These are phyloP conservation scores for Dictyostelium firmibasis DNA, from an alignment of 78 protist genomes.

Conservation along the genomic window DNA sequence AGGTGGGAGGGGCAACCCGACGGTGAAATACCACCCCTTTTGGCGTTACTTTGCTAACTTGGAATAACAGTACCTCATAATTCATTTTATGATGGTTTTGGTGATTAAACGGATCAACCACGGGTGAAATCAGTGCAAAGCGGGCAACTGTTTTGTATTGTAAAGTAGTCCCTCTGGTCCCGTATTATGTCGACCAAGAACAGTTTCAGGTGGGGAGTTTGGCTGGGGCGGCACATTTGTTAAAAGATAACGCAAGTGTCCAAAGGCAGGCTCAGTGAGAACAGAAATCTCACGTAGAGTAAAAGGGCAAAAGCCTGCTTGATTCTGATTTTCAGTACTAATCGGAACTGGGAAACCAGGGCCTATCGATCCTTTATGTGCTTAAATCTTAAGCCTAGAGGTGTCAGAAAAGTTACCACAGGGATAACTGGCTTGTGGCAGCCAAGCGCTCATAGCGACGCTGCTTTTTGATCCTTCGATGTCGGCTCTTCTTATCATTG, in stretches of 20 bases:
- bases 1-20: slow-evolving; percentile 87
- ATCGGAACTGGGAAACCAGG: slow-evolving; percentile 95
- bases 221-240: slow-evolving; percentile 97
- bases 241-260: slow-evolving; percentile 93
- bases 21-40: slow-evolving; percentile 90
- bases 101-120: background rate
- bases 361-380: slow-evolving; percentile 95
- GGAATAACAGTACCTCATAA: slow-evolving; percentile 2
- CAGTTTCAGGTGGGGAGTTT: slow-evolving; percentile 94
- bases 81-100: background rate
- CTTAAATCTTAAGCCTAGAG: slow-evolving; percentile 91
- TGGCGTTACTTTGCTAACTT: slow-evolving; percentile 44
- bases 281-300: slow-evolving; percentile 93
- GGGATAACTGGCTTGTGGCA: slow-evolving; percentile 99
- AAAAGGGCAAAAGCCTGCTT: slow-evolving; percentile 92
- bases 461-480: slow-evolving; percentile 97
- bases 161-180: background rate
- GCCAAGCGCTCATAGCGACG: slow-evolving; percentile 98
- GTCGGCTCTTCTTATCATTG: slow-evolving; percentile 97
- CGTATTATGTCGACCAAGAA: slow-evolving; percentile 33
- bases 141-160: background rate
- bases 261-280: slow-evolving; percentile 92
- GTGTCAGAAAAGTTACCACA: slow-evolving; percentile 98
- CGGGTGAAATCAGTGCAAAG: background rate
- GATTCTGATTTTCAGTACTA: slow-evolving; percentile 94